phyloP scores from a whole-genome alignment of 495 filamentous ascomycete species.

The Neurospora sp. region DNA sequence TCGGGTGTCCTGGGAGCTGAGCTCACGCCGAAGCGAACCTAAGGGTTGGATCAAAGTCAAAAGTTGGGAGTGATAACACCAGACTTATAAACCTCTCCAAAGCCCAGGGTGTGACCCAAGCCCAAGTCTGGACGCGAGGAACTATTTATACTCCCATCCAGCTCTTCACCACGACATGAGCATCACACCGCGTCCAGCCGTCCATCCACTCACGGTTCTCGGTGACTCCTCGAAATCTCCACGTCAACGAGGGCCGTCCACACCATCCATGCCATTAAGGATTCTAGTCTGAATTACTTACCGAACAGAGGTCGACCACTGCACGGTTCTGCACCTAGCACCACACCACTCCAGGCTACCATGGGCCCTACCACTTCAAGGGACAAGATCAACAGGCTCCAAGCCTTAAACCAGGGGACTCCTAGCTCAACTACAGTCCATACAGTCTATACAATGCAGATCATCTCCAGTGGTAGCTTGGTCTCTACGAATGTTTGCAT shows the following conservation, averaged over 20 bases:
- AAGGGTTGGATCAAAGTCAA: background rate
- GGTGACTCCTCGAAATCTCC: background rate
- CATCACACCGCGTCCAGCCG: background rate
- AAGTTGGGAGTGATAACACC: background rate
- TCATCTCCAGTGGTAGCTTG: background rate
- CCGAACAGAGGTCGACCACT: background rate
- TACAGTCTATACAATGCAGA: background rate
- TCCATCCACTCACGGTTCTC: background rate
- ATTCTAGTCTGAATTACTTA: background rate
- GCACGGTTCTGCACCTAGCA: background rate
- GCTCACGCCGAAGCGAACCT: background rate
- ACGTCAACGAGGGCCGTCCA: background rate
- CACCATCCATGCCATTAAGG: background rate
- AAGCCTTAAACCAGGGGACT: background rate
- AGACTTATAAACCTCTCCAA: background rate
- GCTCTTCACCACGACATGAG: background rate
- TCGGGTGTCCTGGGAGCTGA: background rate
- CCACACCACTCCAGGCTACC: background rate
- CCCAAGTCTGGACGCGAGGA: background rate
- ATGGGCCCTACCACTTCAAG: background rate
- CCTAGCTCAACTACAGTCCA: background rate
- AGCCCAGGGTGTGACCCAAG: background rate
- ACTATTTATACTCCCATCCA: background rate
- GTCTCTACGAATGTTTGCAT: no score
- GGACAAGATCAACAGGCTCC: background rate